Base-by-base conservation (phyloP, 2,329 filamentous ascomycete species). In the Tolypocladium nubicola region DNA sequence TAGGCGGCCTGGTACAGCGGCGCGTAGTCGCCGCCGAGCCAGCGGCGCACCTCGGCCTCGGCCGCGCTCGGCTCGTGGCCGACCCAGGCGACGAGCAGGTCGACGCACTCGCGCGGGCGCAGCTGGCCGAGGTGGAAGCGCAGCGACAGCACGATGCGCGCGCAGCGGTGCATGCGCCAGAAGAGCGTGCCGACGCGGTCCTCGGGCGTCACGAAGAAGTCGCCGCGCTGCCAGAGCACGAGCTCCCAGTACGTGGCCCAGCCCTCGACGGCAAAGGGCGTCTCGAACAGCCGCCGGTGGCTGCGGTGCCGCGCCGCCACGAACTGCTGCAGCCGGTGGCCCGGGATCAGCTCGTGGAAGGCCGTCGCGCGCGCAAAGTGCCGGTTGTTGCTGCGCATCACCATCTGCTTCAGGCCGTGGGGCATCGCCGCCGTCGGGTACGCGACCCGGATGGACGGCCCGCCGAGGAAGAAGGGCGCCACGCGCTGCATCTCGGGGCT, bases 241-340 rank as follows among this genome's bases (percentile, higher is more conserved):
- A 83, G 71, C 68, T 85, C 82, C 81, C 81, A 84, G 65, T 85
- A 85, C 61, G 83, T 74, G 11, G 81, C 78, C 81, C 81, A 84
- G 21, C 82, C 82, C 65, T 85, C 82, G 41, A 81, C 76, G 69
- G 76, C 83, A 63, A 85, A 84, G 0, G 81, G 79, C 1, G 81
- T 84, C 37, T 71, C 67, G 65, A 84, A 84, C 8, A 83, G 62
- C 23, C 67, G 65, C 6, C 81, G 75, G 65, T 84, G 79, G 3
- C 75, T 73, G 21, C 73, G 73, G 58, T 75, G 66, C 8, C 81
- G 74, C 16, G 70, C 66, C 19, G 73, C 76, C 63, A 79, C 72
- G 66, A 78, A 76, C 19, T 77, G 66, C 63, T 84, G 81, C 35
- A 83, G 70, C 55, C 81, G 75, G 60, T 84, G 81, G 1, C 82